A percentile compares a stretch with the other conserved stretches of the same genome.
These are phyloP conservation scores for Fusarium secorum DNA, from an alignment of 2,329 filamentous ascomycete genomes.

Conservation along the genomic window DNA sequence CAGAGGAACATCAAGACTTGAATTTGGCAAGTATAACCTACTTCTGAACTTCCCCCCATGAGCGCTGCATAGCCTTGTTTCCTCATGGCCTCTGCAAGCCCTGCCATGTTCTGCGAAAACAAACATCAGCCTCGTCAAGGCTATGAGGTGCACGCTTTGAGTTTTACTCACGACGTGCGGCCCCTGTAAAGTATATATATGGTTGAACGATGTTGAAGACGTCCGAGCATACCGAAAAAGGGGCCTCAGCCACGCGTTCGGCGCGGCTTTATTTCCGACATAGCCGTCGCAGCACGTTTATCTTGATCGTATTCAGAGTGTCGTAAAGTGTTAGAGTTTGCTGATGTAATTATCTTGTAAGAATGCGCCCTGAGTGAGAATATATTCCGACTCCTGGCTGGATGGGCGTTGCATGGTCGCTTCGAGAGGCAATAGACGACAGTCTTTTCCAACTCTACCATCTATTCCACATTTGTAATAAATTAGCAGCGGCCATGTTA, in stretches of 20 bases:
- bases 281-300: background rate
- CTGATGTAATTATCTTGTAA: background rate
- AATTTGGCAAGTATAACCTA: background rate
- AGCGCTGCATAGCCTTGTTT: background rate
- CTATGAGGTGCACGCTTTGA: background rate
- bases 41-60: background rate
- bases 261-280: background rate
- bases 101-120: background rate
- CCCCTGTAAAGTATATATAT: background rate
- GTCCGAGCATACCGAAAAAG: conserved; percentile 1
- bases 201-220: background rate
- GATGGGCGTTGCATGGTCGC: background rate
- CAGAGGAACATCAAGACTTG: background rate
- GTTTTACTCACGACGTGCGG: background rate
- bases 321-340: background rate
- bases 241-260: background rate
- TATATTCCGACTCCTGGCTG: background rate
- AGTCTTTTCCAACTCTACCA: background rate
- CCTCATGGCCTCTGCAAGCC: background rate
- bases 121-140: background rate
- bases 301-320: background rate
- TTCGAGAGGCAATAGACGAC: background rate
- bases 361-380: background rate
- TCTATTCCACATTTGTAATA: background rate
- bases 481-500: background rate